Evolutionary conservation across 2,329 filamentous ascomycete genomes (phyloP).

Genomic region (Phyllosticta citriasiana): DNA sequence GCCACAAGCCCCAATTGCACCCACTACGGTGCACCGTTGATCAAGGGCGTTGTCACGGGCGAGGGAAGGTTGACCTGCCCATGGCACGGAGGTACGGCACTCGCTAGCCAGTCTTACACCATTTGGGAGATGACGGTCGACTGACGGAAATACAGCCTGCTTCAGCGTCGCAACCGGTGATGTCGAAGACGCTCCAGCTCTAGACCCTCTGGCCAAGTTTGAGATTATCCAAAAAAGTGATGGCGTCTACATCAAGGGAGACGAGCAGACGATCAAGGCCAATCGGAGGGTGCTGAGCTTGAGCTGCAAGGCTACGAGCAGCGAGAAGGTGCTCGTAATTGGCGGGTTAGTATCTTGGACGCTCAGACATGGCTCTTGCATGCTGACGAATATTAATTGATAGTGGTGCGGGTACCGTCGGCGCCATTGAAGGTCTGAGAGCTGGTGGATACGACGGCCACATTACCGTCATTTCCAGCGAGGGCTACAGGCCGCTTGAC

Average conservation of each 20-base stretch:
- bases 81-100: slow-evolving; percentile 78
- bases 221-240: slow-evolving; percentile 72
- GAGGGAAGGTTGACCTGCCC: slow-evolving; percentile 83
- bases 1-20: slow-evolving; percentile 76
- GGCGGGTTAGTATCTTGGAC: slow-evolving; percentile 46
- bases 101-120: not conserved
- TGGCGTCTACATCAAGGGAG: slow-evolving; percentile 72
- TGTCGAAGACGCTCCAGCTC: slow-evolving; percentile 86
- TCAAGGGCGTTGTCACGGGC: slow-evolving; percentile 72
- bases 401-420: slow-evolving; percentile 72
- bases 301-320: slow-evolving; percentile 51
- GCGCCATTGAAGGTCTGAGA: slow-evolving; percentile 71
- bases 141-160: slow-evolving; percentile 48
- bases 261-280: slow-evolving; percentile 67
- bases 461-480: slow-evolving; percentile 74
- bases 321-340: slow-evolving; percentile 68
- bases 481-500: slow-evolving; percentile 82
- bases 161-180: slow-evolving; percentile 86
- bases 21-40: slow-evolving; percentile 86
- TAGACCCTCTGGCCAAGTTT: slow-evolving; percentile 78
- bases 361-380: not conserved
- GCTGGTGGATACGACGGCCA: slow-evolving; percentile 69
- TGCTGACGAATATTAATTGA: not conserved
- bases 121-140: not conserved
- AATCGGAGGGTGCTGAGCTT: slow-evolving; percentile 65